Conservation (phyloP, 1,284 basidiomycete genomes). For the Moesziomyces parantarcticus region DNA sequence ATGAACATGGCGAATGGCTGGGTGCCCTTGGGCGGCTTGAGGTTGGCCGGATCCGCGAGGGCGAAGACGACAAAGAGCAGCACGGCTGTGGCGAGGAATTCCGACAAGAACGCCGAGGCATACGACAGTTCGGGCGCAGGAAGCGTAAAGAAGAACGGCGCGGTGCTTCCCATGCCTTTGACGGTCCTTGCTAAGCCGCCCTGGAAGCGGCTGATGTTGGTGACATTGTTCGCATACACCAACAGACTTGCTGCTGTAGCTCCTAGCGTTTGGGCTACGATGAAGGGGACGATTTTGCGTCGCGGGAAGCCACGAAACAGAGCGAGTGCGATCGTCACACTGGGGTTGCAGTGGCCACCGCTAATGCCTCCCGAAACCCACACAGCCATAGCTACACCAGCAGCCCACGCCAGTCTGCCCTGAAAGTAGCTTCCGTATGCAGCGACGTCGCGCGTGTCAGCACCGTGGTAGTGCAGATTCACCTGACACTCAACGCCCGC, state of each 20-base stretch:
- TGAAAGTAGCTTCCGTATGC: constrained; percentile 51
- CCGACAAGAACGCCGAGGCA: constrained; percentile 37
- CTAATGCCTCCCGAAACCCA: constrained; percentile 56
- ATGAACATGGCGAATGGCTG: constrained; percentile 74
- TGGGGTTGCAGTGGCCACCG: constrained; percentile 56
- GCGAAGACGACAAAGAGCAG: constrained; percentile 56
- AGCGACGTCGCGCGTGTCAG: constrained; percentile 10
- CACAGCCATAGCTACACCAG: constrained; percentile 56
- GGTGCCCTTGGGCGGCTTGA: constrained; percentile 71
- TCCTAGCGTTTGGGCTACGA: constrained; percentile 78
- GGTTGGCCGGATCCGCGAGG: constrained; percentile 68
- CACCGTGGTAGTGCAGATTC: constrained; percentile 45
- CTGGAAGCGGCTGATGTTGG: constrained; percentile 79
- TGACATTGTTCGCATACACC: constrained; percentile 80
- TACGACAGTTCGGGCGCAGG: constrained; percentile 62
- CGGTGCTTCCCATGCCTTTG: constrained; percentile 71
- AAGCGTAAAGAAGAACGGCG: constrained; percentile 78
- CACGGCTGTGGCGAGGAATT: constrained; percentile 54
- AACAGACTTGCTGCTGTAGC: constrained; percentile 76
- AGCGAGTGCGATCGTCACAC: constrained; percentile 75
- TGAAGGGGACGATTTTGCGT: constrained; percentile 80
- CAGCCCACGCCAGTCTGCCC: constrained; percentile 57
- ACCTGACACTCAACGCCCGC: constrained; percentile 63
- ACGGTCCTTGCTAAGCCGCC: constrained; percentile 75
- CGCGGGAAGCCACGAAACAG: constrained; percentile 80